phyloP scores from a whole-genome alignment of 176 grass and related monocot species.

The Puccinellia tenuiflora region DNA sequence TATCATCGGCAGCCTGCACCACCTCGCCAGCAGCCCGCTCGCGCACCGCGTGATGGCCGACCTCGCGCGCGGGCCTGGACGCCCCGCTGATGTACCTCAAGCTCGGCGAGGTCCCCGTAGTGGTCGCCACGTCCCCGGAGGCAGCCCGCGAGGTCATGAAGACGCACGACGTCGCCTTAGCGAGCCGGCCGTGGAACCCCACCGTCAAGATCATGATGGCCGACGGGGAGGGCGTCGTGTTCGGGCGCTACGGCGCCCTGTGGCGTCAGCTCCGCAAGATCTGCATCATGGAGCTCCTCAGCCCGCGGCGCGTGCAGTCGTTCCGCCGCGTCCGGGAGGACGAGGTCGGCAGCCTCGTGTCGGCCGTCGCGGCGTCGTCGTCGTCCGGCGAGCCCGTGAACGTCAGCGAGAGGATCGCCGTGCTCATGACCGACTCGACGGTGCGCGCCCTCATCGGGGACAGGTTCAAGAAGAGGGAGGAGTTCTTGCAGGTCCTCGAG shows the following conservation, averaged over 20 bases:
- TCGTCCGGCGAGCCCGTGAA: neutral
- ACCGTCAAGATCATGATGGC: neutral
- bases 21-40: neutral
- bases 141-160: neutral
- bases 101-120: neutral
- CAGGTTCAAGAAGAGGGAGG: neutral
- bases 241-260: conserved; percentile 14
- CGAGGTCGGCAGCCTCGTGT: conserved; percentile 21
- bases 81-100: neutral
- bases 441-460: neutral
- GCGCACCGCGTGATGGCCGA: neutral
- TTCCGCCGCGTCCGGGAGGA: conserved; percentile 27
- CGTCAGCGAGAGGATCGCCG: neutral
- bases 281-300: conserved; percentile 30
- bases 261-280: conserved; percentile 41
- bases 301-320: conserved; percentile 24
- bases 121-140: neutral
- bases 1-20: neutral
- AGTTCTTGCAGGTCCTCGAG: neutral
- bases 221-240: neutral
- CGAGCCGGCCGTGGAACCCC: neutral
- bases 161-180: neutral
- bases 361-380: neutral
- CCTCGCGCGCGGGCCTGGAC: neutral
- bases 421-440: neutral